Percentiles rank a stretch among this genome's conserved stretches.
Conservation (phyloP, 176 grass and related monocot genomes). For the Lolium multiflorum region DNA sequence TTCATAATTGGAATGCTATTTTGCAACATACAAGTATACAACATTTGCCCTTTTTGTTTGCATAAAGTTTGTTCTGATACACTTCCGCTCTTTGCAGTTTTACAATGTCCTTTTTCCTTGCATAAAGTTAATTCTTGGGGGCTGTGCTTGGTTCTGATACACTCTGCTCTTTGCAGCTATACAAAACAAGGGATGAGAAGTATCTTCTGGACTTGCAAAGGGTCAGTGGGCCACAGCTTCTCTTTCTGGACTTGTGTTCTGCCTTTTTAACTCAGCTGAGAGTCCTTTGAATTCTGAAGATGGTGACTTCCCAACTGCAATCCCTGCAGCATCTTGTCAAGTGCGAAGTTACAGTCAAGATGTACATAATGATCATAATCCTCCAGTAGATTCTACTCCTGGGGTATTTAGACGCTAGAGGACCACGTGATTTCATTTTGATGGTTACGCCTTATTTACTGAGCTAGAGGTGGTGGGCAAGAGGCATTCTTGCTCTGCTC, state of each 20-base stretch:
- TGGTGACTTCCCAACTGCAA: slow-evolving; percentile 21
- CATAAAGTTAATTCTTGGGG: slow-evolving; percentile 3
- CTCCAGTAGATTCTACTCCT: slow-evolving; percentile 46
- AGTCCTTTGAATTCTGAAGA: slow-evolving; percentile 60
- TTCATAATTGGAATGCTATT: not conserved
- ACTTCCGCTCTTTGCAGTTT: not conserved
- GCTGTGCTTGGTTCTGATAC: slow-evolving; percentile 28
- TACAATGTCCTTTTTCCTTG: not conserved
- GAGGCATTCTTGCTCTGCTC: not conserved
- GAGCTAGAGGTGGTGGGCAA: slow-evolving; percentile 34
- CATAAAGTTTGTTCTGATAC: not conserved
- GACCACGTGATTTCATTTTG: slow-evolving; percentile 24
- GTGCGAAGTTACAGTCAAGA: slow-evolving; percentile 18
- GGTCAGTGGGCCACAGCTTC: slow-evolving; percentile 72
- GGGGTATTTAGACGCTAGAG: slow-evolving; percentile 41
- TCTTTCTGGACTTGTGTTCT: slow-evolving; percentile 90
- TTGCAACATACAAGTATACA: not conserved
- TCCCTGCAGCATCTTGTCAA: not conserved
- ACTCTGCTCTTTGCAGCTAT: slow-evolving; percentile 58
- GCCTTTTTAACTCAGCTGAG: slow-evolving; percentile 88
- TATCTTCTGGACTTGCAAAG: slow-evolving; percentile 93
- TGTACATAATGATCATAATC: slow-evolving; percentile 59
- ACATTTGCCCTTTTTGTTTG: not conserved
- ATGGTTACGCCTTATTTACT: slow-evolving; percentile 2
- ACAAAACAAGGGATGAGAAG: slow-evolving; percentile 95